Evolutionary conservation across 257 asterid genomes (phyloP), one percentile per base, ranked within the genome.

Genomic region (Nicotiana attenuata): DNA sequence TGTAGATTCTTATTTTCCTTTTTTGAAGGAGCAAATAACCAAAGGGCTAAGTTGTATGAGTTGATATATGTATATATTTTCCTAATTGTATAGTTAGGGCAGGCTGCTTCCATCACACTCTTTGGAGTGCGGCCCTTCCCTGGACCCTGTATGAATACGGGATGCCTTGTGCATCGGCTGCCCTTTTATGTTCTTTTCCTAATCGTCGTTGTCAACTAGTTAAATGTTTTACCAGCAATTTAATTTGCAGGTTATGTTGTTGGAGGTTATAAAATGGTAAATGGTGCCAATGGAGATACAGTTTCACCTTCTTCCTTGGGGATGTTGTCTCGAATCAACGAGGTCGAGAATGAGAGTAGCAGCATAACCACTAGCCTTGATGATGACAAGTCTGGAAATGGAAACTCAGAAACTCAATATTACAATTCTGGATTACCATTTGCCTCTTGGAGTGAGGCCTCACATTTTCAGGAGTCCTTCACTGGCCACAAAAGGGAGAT

Each of bases 361-460:
- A 81, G 81, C 0, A 77, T 80, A 20, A 75, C 59, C 0, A 52
- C 35, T 56, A 79, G 78, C 75, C 65, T 52, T 28, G 83, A 85
- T 67, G 86, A 84, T 4, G 83, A 77, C 0, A 90, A 90, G 83
- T 82, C 81, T 22, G 89, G 83, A 66, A 77, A 64, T 47, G 75
- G 78, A 57, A 65, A 80, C 1, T 81, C 86, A 26, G 91, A 87
- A 41, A 52, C 63, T 88, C 86, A 83, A 69, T 85, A 80, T 75
- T 88, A 82, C 82, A 76, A 84, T 84, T 77, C 90, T 65, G 90
- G 88, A 47, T 86, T 80, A 80, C 88, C 88, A 13, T 87, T 85
- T 50, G 85, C 89, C 60, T 81, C 97, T 69, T 91, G 94, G 92
- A 91, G 86, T 81, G 89, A 83, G 81, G 81, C 94, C 81, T 83